Percentiles rank a stretch among this genome's conserved stretches.
phyloP scores from a whole-genome alignment of 352 stramenopile species.

The Phytophthora hibernalis region DNA sequence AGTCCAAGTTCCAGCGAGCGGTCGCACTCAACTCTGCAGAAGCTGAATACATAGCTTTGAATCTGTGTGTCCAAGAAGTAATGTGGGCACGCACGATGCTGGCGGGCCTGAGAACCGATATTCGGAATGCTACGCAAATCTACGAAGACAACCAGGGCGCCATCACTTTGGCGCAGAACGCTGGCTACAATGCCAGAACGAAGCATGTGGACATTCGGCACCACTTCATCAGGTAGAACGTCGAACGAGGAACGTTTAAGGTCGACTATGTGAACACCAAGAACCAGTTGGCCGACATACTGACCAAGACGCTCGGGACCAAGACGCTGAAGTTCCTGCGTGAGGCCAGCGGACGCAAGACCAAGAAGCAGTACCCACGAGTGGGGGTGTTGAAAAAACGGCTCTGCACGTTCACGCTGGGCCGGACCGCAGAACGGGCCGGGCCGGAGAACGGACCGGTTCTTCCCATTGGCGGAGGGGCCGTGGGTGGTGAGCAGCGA shows the following conservation, averaged over 20 bases:
- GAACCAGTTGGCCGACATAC: constrained; percentile 4
- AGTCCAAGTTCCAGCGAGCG: constrained; percentile 12
- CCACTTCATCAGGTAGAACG: constrained; percentile 14
- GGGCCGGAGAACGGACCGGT: too few species aligned
- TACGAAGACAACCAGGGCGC: constrained; percentile 18
- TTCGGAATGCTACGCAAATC: neutral
- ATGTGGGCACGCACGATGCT: constrained; percentile 2
- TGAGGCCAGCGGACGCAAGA: neutral
- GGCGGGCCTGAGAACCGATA: neutral
- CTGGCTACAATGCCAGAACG: constrained; percentile 4
- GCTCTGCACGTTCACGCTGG: neutral
- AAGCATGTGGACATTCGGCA: constrained; percentile 17
- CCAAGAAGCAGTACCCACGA: constrained; percentile 4
- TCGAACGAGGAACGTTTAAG: constrained; percentile 10
- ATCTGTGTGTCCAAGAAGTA: constrained; percentile 1
- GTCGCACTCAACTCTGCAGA: constrained; percentile 10
- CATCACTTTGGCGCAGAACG: constrained; percentile 8
- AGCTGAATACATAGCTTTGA: constrained; percentile 15
- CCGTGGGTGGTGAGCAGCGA: too few species aligned
- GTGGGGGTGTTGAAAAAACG: constrained; percentile 14
- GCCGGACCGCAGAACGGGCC: too few species aligned
- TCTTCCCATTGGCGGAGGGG: too few species aligned
- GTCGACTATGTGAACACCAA: constrained; percentile 9
- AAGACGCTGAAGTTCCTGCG: constrained; percentile 18
- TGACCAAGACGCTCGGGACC: constrained; percentile 9